These are phyloP conservation scores for Quercus alba DNA, from an alignment of 306 rosid genomes.

Conservation along the genomic window DNA sequence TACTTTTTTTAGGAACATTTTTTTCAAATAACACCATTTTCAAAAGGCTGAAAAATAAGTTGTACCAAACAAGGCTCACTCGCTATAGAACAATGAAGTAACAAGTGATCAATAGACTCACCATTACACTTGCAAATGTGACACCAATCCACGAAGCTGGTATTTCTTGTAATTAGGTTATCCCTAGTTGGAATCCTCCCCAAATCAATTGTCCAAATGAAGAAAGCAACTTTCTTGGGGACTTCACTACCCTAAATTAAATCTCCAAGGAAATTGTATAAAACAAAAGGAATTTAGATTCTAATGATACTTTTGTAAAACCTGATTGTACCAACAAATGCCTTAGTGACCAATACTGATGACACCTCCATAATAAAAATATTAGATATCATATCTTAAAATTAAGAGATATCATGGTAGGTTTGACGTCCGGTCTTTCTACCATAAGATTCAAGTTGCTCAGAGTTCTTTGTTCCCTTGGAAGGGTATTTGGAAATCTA, in stretches of 20 bases:
- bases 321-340: neutral
- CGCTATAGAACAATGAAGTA: neutral
- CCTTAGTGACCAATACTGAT: slow-evolving; percentile 4
- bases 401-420: too few relatives aligned
- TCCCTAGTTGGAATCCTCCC: neutral
- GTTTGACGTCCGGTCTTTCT: too few relatives aligned
- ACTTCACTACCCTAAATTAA: neutral
- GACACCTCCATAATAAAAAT: neutral
- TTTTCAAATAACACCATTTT: too few relatives aligned
- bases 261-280: neutral
- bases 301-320: neutral
- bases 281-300: neutral
- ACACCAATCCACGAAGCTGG: neutral
- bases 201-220: neutral
- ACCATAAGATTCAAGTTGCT: too few relatives aligned
- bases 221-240: neutral
- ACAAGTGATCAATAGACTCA: neutral
- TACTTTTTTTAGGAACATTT: too few relatives aligned
- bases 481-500: too few relatives aligned
- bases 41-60: too few relatives aligned
- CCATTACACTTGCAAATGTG: neutral
- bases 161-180: neutral
- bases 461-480: too few relatives aligned
- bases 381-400: too few relatives aligned
- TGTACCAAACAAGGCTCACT: neutral